phyloP scores from a whole-genome alignment of 2,329 filamentous ascomycete genomes.

The Phialocephala sp. region DNA sequence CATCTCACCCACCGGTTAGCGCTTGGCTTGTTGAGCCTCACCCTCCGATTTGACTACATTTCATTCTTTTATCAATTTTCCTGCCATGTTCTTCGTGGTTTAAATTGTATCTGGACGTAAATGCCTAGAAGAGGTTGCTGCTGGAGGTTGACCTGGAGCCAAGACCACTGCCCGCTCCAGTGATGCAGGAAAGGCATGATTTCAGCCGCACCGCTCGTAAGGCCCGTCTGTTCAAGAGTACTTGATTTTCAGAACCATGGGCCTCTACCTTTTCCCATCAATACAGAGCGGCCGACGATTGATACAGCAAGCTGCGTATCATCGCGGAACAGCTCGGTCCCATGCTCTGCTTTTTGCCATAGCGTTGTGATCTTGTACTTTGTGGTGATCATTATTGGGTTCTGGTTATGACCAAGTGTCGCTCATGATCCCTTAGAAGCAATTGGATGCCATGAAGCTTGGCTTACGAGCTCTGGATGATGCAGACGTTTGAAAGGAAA shows the following conservation, averaged over 20 bases:
- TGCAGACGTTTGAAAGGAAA: neutral
- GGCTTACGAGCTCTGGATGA: slow-evolving; percentile 2
- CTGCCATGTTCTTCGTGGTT: neutral
- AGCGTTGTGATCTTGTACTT: no score
- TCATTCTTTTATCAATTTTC: neutral
- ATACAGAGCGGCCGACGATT: no score
- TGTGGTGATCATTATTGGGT: neutral
- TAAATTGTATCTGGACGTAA: neutral
- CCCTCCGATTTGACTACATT: neutral
- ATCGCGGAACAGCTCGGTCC: no score
- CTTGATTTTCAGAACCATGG: no score
- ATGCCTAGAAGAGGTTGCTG: neutral
- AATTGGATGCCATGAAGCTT: neutral
- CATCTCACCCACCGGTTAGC: no score
- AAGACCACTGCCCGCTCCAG: no score
- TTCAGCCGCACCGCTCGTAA: no score
- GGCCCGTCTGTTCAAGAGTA: no score
- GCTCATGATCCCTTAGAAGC: neutral
- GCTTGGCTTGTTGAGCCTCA: neutral
- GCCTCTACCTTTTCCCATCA: no score
- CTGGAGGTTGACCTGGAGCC: no score
- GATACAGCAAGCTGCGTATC: no score
- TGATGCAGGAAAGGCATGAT: no score
- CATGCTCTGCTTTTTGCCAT: neutral
- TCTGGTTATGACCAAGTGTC: neutral